These are phyloP conservation scores for Massarina eburnea DNA, from an alignment of 2,329 filamentous ascomycete genomes.

Conservation along the genomic window DNA sequence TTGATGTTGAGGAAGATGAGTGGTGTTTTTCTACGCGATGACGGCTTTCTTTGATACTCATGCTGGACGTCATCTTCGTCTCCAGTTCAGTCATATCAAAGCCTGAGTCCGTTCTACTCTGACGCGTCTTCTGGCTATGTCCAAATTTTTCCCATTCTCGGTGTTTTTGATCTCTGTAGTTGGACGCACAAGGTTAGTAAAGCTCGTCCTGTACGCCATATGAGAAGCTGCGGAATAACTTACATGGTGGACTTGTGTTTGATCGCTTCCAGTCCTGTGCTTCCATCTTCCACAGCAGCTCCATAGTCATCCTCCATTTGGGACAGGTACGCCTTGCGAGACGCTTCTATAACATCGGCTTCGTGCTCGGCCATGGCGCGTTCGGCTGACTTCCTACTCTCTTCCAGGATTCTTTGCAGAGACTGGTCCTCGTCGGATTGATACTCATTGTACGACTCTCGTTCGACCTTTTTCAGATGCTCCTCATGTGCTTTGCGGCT, in stretches of 20 bases:
- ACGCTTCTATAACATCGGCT: not conserved
- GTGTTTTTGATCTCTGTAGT: constrained; percentile 3
- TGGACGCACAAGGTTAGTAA: too few relatives aligned
- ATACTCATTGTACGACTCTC: constrained; percentile 2
- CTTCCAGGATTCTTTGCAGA: not conserved
- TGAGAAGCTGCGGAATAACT: too few relatives aligned
- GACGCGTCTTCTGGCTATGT: not conserved
- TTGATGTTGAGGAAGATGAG: not conserved
- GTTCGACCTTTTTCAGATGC: constrained; percentile 3
- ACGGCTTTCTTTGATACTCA: not conserved
- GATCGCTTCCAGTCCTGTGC: not conserved
- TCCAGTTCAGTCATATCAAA: not conserved
- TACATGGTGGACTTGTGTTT: constrained; percentile 2
- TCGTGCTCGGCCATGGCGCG: not conserved
- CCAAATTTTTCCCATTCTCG: not conserved
- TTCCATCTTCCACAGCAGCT: not conserved
- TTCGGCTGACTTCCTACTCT: constrained; percentile 3
- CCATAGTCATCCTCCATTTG: constrained; percentile 1
- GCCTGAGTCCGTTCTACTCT: not conserved
- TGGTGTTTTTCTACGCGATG: not conserved
- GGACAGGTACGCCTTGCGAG: not conserved
- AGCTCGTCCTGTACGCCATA: too few relatives aligned
- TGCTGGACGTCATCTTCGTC: constrained; percentile 3
- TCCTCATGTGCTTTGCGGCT: constrained; percentile 6
- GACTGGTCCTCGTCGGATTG: not conserved